Base-by-base conservation (phyloP, 31 red algal species). In the Bonnemaisonia californica region DNA sequence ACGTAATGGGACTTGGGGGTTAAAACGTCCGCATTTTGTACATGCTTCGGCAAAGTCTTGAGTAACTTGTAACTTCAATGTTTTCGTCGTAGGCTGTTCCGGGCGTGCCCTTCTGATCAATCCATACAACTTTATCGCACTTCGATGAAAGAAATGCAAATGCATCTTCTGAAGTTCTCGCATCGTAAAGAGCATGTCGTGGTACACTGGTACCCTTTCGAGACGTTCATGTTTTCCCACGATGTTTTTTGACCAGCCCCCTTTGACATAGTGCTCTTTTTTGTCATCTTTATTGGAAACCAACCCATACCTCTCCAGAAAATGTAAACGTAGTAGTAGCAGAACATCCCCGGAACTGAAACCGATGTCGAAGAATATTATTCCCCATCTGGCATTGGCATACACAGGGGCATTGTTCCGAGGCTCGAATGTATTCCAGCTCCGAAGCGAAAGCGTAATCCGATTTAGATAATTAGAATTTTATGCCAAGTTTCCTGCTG, bases 61-160 rank as follows among this genome's bases (percentile, higher is more conserved):
- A n/a, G 54, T n/a, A n/a, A n/a, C n/a, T n/a, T n/a, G 0, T 2
- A 79, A 41, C 22, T 63, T 41, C 19, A 0, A 3, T 41, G 76
- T 79, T 63, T 63, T 58, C 18, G n/a, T 2, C n/a, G 28, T 64
- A 13, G 57, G 28, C 2, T 63, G 35, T 38, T 64, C 16, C 0
- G 76, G 26, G 24, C 19, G 5, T 12, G 76, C 2, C 27, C 33
- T n/a, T n/a, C 2, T 39, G 19, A 64, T 38, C 3, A 73, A 3
- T 13, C 65, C 65, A 58, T 41, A 79, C 21, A 79, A 40, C 34
- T 79, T 66, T 21, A 19, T 24, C 0, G 58, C 35, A 42, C 33
- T 2, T 22, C 57, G 76, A 8, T 64, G 59, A 40, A 47, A 79
- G n/a, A 79, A 62, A 0, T 79, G 38, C 21, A 79, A 22, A 41